These are phyloP conservation scores for Melastoma malabathricum DNA, from an alignment of 345 rosid species.

Conservation along the genomic window DNA sequence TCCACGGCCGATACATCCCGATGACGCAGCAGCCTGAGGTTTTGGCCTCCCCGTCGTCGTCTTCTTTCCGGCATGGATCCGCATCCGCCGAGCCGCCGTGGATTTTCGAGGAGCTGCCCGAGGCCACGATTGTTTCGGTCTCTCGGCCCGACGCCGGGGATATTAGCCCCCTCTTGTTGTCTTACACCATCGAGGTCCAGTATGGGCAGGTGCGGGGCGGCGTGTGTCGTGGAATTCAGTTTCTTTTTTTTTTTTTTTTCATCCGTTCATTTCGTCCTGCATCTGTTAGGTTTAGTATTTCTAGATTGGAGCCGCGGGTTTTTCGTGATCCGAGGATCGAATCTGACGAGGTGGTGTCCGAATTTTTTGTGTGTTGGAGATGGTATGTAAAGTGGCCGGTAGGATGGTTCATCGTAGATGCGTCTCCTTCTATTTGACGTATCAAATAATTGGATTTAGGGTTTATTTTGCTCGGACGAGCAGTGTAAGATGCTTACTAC, in stretches of 20 bases:
- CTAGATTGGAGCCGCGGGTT: too few relatives aligned
- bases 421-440: too few relatives aligned
- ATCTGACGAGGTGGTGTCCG: too few relatives aligned
- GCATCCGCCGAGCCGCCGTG: constrained; percentile 39
- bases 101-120: constrained; percentile 81
- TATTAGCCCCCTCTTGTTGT: constrained; percentile 68
- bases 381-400: too few relatives aligned
- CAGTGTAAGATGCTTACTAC: too few relatives aligned
- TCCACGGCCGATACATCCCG: constrained; percentile 54
- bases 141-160: constrained; percentile 85
- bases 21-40: constrained; percentile 58
- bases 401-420: too few relatives aligned
- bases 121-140: constrained; percentile 58
- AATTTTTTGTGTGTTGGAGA: too few relatives aligned
- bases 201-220: constrained; percentile 56
- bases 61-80: constrained; percentile 37
- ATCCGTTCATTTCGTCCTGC: not conserved
- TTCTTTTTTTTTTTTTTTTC: not conserved
- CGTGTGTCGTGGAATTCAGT: not conserved
- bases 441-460: too few relatives aligned
- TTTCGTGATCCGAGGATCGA: too few relatives aligned
- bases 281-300: too few relatives aligned
- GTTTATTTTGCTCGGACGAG: too few relatives aligned
- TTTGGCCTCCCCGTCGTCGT: constrained; percentile 30
- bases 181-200: constrained; percentile 73